phyloP scores from a whole-genome alignment of 2,329 filamentous ascomycete genomes.

The Alternaria triticimaculans region DNA sequence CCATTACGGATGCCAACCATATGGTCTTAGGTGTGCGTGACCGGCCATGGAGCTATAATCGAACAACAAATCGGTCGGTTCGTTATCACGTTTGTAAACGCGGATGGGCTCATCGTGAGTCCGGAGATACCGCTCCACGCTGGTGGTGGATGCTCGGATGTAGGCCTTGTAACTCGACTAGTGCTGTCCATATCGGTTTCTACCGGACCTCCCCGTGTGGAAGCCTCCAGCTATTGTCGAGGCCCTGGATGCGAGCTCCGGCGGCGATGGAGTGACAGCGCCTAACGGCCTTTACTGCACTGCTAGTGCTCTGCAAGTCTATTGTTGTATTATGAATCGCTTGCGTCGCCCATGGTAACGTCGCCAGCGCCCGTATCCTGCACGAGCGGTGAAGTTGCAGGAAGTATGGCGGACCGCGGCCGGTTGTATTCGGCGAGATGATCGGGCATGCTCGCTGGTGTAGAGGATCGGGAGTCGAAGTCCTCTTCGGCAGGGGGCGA shows the following conservation, averaged over 20 bases:
- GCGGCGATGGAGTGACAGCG: not conserved
- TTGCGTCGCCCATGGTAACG: constrained; percentile 43
- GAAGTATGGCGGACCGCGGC: constrained; percentile 41
- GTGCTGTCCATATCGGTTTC: not conserved
- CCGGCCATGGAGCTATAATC: not conserved
- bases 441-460: constrained; percentile 54
- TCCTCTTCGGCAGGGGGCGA: constrained; percentile 72
- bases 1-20: not conserved
- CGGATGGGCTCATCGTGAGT: not conserved
- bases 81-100: not conserved
- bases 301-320: not conserved
- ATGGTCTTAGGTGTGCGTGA: not conserved
- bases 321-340: constrained; percentile 14
- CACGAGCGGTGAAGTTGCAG: constrained; percentile 32
- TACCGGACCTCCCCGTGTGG: not conserved
- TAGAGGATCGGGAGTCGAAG: constrained; percentile 46
- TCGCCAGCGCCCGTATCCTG: constrained; percentile 31
- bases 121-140: not conserved
- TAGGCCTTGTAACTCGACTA: not conserved
- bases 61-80: constrained; percentile 1
- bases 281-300: not conserved
- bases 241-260: not conserved
- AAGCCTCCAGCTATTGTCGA: not conserved
- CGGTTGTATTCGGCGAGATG: constrained; percentile 40
- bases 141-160: not conserved